These are phyloP conservation scores for Geranium incanum DNA, from an alignment of 441 rosid genomes.

Conservation along the genomic window DNA sequence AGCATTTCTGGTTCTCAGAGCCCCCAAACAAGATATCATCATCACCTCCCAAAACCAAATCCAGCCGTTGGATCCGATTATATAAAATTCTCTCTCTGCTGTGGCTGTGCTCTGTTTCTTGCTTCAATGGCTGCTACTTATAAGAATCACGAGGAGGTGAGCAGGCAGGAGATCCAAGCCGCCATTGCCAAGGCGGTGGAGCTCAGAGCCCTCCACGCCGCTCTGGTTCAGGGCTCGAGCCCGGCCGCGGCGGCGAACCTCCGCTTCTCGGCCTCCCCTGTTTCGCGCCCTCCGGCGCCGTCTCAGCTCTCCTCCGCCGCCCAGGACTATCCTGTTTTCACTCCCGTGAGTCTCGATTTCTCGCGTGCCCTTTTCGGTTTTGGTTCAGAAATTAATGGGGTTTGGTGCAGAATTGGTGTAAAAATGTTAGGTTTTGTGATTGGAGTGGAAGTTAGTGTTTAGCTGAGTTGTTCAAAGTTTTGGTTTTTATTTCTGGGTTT, in stretches of 20 bases:
- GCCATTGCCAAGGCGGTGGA: slow-evolving; percentile 85
- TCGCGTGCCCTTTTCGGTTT: too few relatives aligned
- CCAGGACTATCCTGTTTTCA: slow-evolving; percentile 89
- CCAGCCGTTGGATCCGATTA: slow-evolving; percentile 32
- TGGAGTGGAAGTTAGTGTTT: not conserved
- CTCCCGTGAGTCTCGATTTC: slow-evolving; percentile 51
- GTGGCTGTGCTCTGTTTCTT: slow-evolving; percentile 15
- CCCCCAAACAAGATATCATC: slow-evolving; percentile 35
- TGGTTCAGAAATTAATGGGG: too few relatives aligned
- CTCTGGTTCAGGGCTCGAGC: slow-evolving; percentile 58
- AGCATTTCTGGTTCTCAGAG: slow-evolving; percentile 24
- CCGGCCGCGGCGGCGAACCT: slow-evolving; percentile 37
- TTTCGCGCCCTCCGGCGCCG: slow-evolving; percentile 37
- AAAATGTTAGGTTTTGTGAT: not conserved
- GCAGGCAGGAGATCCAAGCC: slow-evolving; percentile 55
- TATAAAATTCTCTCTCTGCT: slow-evolving; percentile 7
- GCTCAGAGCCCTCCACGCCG: slow-evolving; percentile 72
- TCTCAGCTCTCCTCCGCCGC: slow-evolving; percentile 70
- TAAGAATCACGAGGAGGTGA: slow-evolving; percentile 28
- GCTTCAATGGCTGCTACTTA: slow-evolving; percentile 48
- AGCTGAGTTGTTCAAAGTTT: not conserved
- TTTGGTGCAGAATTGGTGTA: too few relatives aligned
- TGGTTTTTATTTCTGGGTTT: not conserved
- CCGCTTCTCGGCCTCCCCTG: slow-evolving; percentile 49
- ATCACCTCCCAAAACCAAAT: slow-evolving; percentile 28